These are phyloP conservation scores for Incumbomyces delicatus DNA, from an alignment of 2,329 filamentous ascomycete species.

Conservation along the genomic window DNA sequence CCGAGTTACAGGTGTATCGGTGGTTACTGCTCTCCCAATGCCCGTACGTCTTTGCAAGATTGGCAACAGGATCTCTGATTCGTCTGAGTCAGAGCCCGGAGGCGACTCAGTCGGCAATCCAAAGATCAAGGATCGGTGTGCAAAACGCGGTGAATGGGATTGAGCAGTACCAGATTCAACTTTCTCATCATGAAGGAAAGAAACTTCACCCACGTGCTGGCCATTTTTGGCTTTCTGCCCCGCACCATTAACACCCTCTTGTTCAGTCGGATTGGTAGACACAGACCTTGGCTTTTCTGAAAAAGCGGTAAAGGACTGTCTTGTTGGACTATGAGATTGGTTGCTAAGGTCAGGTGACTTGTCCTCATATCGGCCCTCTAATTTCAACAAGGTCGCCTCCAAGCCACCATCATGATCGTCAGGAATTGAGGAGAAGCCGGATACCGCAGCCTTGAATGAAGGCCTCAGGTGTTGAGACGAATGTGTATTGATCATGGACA, in stretches of 20 bases:
- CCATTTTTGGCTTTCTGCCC: background rate
- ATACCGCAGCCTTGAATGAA: constrained; percentile 82
- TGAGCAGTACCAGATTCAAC: background rate
- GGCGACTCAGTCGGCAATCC: constrained; percentile 34
- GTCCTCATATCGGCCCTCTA: constrained; percentile 75
- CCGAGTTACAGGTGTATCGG: background rate
- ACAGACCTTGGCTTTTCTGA: background rate
- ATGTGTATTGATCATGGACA: constrained; percentile 39
- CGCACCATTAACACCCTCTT: background rate
- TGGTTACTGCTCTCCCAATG: background rate
- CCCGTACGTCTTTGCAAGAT: constrained; percentile 47
- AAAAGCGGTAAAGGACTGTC: background rate
- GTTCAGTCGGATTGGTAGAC: background rate
- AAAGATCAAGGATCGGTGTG: constrained; percentile 21
- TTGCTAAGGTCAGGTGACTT: constrained; percentile 24
- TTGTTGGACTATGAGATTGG: background rate
- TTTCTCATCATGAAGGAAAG: constrained; percentile 6
- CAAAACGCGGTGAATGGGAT: background rate
- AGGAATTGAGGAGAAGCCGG: constrained; percentile 76
- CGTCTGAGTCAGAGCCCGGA: constrained; percentile 49
- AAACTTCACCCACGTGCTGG: background rate
- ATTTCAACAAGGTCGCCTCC: constrained; percentile 81
- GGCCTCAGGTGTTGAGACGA: constrained; percentile 48
- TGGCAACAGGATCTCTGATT: constrained; percentile 68
- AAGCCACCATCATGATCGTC: constrained; percentile 84